Conservation (phyloP, 1,139 yeast species). For the Insectozyma bohioensis region DNA sequence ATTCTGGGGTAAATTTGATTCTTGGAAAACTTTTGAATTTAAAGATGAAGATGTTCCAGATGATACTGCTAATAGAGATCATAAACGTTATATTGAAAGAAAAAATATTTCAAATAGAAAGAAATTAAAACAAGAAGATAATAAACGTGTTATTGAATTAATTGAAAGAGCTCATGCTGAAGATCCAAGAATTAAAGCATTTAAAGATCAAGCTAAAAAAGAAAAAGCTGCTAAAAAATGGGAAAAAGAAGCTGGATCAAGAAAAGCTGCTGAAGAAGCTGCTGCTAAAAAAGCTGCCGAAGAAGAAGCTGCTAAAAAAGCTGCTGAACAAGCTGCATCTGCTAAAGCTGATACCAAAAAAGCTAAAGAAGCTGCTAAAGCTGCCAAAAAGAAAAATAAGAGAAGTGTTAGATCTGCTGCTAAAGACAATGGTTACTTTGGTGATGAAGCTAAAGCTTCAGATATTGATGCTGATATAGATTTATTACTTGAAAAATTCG, state of each 20-base stretch:
- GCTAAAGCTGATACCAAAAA: slow-evolving; percentile 76
- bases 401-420: slow-evolving; percentile 80
- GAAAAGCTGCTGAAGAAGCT: slow-evolving; percentile 92
- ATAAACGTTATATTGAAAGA: slow-evolving; percentile 97
- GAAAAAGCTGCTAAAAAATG: slow-evolving; percentile 94
- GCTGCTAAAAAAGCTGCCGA: slow-evolving; percentile 81
- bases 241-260: slow-evolving; percentile 97
- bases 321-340: slow-evolving; percentile 73
- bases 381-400: slow-evolving; percentile 98
- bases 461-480: slow-evolving; percentile 79
- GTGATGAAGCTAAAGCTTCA: slow-evolving; percentile 66
- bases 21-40: slow-evolving; percentile 98
- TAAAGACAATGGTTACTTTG: slow-evolving; percentile 84
- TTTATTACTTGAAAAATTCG: slow-evolving; percentile 71
- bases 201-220: slow-evolving; percentile 92
- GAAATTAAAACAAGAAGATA: slow-evolving; percentile 97
- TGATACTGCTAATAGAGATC: slow-evolving; percentile 98
- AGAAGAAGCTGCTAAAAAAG: slow-evolving; percentile 69
- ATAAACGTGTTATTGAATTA: slow-evolving; percentile 80
- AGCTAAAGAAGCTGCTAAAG: slow-evolving; percentile 96
- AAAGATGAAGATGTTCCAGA: slow-evolving; percentile 99
- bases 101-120: slow-evolving; percentile 95
- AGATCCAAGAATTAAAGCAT: slow-evolving; percentile 92
- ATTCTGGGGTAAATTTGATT: slow-evolving; percentile 94
- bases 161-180: slow-evolving; percentile 85